phyloP scores from a whole-genome alignment of 2,329 filamentous ascomycete species.

The Xylariaceae sp. region DNA sequence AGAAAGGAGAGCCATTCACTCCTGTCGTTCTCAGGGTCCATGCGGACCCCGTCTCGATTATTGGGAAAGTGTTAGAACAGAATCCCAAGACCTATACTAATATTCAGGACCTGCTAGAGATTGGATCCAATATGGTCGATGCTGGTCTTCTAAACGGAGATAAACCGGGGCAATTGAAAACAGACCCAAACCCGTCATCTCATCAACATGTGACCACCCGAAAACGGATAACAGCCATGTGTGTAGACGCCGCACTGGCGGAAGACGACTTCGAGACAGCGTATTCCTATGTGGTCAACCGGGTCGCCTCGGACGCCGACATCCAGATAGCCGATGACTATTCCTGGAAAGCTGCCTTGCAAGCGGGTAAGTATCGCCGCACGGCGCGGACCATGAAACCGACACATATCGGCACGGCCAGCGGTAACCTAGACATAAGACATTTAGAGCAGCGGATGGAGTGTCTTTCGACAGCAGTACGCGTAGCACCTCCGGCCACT shows the following conservation, averaged over 20 bases:
- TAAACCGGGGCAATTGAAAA: slow-evolving; percentile 31
- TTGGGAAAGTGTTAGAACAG: slow-evolving; percentile 70
- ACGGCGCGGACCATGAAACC: slow-evolving; percentile 50
- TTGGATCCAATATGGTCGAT: slow-evolving; percentile 63
- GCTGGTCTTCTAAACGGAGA: slow-evolving; percentile 47
- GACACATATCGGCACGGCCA: slow-evolving; percentile 57
- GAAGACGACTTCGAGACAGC: slow-evolving; percentile 84
- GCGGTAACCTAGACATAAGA: slow-evolving; percentile 59
- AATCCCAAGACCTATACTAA: slow-evolving; percentile 71
- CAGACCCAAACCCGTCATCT: slow-evolving; percentile 26
- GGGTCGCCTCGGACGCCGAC: slow-evolving; percentile 46
- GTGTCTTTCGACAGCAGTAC: slow-evolving; percentile 69
- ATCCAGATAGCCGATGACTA: slow-evolving; percentile 52
- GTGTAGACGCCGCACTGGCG: slow-evolving; percentile 68
- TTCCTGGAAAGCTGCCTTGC: slow-evolving; percentile 74
- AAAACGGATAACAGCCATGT: slow-evolving; percentile 72
- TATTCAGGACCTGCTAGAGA: slow-evolving; percentile 66
- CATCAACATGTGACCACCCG: slow-evolving; percentile 45
- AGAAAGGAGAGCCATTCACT: slow-evolving; percentile 74
- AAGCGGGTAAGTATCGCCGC: slow-evolving; percentile 69
- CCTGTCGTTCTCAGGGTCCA: slow-evolving; percentile 75
- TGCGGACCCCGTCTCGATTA: slow-evolving; percentile 67
- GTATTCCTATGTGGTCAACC: slow-evolving; percentile 75
- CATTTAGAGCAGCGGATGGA: slow-evolving; percentile 79
- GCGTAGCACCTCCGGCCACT: slow-evolving; percentile 65